A percentile compares a stretch with the other conserved stretches of the same genome.
Conservation (phyloP, 2,329 filamentous ascomycete genomes). For the Immersiporthe knoxdaviesiana region DNA sequence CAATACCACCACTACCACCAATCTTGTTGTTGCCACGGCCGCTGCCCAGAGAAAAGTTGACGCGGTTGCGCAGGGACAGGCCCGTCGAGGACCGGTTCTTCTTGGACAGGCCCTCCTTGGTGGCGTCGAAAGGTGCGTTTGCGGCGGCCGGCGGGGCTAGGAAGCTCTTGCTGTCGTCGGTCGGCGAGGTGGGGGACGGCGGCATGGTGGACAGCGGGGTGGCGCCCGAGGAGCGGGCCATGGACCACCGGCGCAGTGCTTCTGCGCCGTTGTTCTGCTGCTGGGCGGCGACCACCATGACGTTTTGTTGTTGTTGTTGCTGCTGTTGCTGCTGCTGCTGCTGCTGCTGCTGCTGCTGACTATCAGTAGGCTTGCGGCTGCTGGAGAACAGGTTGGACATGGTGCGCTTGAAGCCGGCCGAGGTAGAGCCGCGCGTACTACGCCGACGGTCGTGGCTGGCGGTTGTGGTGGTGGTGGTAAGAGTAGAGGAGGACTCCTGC, state of each 20-base stretch:
- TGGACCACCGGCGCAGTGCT: conserved; percentile 49
- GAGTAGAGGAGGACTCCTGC: too few species aligned
- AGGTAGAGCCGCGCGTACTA: conserved; percentile 46
- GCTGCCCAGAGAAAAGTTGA: conserved; percentile 49
- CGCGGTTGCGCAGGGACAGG: conserved; percentile 51
- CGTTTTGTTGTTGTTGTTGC: conserved; percentile 18
- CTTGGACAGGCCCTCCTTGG: conserved; percentile 51
- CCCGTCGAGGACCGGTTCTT: conserved; percentile 58
- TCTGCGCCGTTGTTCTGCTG: conserved; percentile 17
- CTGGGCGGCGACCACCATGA: conserved; percentile 24
- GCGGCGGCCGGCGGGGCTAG: too few species aligned
- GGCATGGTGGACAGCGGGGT: conserved; percentile 52
- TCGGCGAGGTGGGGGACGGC: conserved; percentile 51
- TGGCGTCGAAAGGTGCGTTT: conserved; percentile 45
- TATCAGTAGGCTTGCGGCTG: conserved; percentile 44
- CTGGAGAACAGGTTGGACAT: conserved; percentile 53
- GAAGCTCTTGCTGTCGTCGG: conserved; percentile 34
- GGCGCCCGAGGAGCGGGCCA: conserved; percentile 49
- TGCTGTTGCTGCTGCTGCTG: not conserved
- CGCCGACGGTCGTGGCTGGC: conserved; percentile 43
- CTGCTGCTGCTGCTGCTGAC: conserved; percentile 33
- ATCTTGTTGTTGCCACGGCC: conserved; percentile 32
- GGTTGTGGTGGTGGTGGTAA: conserved; percentile 10
- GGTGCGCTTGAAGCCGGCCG: conserved; percentile 52
- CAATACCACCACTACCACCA: too few species aligned